Conservation (phyloP, 306 rosid genomes). For the Cicer arietinum region DNA sequence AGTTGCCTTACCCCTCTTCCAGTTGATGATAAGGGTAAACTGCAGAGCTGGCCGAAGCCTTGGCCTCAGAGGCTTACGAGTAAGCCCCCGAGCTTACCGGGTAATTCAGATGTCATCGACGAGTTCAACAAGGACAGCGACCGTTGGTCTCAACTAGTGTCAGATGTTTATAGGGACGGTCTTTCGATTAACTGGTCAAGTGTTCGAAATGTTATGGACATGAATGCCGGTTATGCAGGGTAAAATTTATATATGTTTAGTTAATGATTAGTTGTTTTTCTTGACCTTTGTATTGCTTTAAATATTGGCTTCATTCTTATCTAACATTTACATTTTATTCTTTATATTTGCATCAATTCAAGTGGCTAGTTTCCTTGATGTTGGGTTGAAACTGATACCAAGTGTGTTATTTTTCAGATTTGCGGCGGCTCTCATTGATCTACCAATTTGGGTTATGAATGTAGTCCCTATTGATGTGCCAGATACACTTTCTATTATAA, state of each 20-base stretch:
- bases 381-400: constrained; percentile 38
- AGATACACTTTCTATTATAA: constrained; percentile 71
- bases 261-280: background rate
- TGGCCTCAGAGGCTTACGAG: constrained; percentile 88
- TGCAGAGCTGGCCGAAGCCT: constrained; percentile 75
- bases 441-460: constrained; percentile 91
- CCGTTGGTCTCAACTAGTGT: constrained; percentile 71
- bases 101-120: constrained; percentile 51
- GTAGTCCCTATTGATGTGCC: constrained; percentile 74
- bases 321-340: background rate
- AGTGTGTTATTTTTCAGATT: constrained; percentile 61
- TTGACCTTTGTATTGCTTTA: background rate
- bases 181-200: constrained; percentile 74
- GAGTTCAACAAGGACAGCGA: constrained; percentile 67
- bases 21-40: constrained; percentile 57
- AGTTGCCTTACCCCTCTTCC: constrained; percentile 74
- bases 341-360: background rate
- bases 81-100: constrained; percentile 67
- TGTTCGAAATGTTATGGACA: constrained; percentile 88
- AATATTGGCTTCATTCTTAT: background rate
- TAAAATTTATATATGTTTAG: constrained; percentile 43
- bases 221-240: constrained; percentile 99
- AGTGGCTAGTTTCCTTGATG: background rate
- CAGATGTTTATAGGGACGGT: constrained; percentile 59
- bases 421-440: constrained; percentile 82